A percentile compares a stretch with the other conserved stretches of the same genome.
phyloP scores from a whole-genome alignment of 257 asterid species.

The Primulina eburnea region DNA sequence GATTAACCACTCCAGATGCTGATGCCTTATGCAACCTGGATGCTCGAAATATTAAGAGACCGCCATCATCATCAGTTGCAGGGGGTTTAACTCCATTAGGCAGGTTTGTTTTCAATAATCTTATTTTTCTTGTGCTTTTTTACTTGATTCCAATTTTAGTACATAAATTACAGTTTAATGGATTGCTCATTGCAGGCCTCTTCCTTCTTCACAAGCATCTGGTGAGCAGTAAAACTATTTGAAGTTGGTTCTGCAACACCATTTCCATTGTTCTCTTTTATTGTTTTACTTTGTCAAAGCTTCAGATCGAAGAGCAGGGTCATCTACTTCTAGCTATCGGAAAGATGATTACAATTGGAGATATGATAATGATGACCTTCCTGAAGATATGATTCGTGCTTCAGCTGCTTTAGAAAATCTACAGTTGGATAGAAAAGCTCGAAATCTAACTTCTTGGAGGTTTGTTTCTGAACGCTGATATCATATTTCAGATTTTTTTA shows the following conservation, averaged over 20 bases:
- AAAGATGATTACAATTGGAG: constrained; percentile 91
- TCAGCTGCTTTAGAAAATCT: constrained; percentile 92
- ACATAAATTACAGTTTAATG: constrained; percentile 25
- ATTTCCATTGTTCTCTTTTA: constrained; percentile 3
- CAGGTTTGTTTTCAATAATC: constrained; percentile 49
- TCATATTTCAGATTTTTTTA: constrained; percentile 12
- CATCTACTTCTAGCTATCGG: constrained; percentile 80
- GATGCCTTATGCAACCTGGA: constrained; percentile 45
- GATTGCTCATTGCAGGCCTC: constrained; percentile 59
- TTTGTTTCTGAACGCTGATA: constrained; percentile 33
- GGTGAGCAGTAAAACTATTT: constrained; percentile 47
- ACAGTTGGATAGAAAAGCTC: constrained; percentile 91
- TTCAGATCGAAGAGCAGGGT: constrained; percentile 86
- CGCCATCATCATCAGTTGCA: constrained; percentile 80
- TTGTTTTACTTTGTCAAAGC: constrained; percentile 22
- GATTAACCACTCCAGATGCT: constrained; percentile 43
- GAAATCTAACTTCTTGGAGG: constrained; percentile 89
- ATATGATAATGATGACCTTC: constrained; percentile 67
- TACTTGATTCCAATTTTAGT: constrained; percentile 12
- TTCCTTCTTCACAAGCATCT: constrained; percentile 70
- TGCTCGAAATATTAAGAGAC: constrained; percentile 57
- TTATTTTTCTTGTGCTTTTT: background rate
- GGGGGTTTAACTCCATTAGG: constrained; percentile 95
- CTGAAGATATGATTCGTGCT: constrained; percentile 74
- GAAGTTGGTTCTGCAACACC: constrained; percentile 14